Evolutionary conservation across 1,139 yeast species (phyloP), one percentile per base, ranked within the genome.

Genomic region (Tardiomyces digboiensis): DNA sequence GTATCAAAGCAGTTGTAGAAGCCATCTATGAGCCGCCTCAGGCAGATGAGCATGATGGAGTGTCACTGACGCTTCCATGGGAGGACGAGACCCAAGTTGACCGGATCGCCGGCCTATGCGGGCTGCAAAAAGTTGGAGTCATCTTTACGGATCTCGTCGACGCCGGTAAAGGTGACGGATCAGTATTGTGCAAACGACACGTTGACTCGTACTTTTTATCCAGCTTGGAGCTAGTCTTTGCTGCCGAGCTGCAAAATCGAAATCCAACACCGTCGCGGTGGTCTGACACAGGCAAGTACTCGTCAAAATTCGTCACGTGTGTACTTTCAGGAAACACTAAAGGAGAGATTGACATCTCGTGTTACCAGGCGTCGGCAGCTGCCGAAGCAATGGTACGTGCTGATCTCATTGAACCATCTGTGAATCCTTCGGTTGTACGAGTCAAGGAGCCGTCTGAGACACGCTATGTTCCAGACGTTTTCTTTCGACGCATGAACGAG

Each of bases 21-120:
- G 91, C 94, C 1, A 85, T 91, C 26, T 86, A 83, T 62, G 99
- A 93, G 59, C 95, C 97, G 1, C 85, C 95, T 4, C 99, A 91
- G 62, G 70, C 74, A 12, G 91, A 83, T 52, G 95, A 85, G 56
- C 74, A 78, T 42, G 98, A 91, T 63, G 97, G 98, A 1, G 59
- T 91, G 7, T 76, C 87, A 0, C 64, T 89, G 54, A 70, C 72
- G 36, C 59, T 77, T 42, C 71, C 73, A 0, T 39, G 40, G 33
- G 50, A 46, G 16, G 54, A 53, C 16, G 49, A 46, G 20, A 21
- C 49, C 7, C 44, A 41, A 2, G 74, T 84, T 5, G 78, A 82
- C 51, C 58, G 63, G 18, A 56, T 82, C n/a, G 88, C 89, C 0
- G 50, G 52, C 3, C 55, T 66, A 20, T 72, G 88, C 58, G 95